A percentile compares a stretch with the other conserved stretches of the same genome.
These are phyloP conservation scores for Acanthamoeba culbertsoni DNA, from an alignment of 208 protist genomes.

Conservation along the genomic window DNA sequence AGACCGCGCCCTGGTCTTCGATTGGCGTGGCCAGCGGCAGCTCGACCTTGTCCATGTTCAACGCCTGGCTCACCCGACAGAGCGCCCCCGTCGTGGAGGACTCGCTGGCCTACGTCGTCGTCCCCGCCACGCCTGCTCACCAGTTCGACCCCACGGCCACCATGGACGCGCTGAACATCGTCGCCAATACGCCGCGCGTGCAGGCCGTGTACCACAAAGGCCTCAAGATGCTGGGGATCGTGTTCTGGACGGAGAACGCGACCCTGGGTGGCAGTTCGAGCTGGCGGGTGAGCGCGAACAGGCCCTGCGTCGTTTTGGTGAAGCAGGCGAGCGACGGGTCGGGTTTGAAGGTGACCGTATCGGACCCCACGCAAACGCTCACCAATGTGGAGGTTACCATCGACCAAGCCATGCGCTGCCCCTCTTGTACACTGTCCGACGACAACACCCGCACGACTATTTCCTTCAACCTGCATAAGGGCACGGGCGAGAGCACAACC, in stretches of 20 bases:
- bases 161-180: background rate
- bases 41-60: background rate
- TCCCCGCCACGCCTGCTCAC: background rate
- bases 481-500: too few relatives aligned
- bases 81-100: background rate
- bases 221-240: background rate
- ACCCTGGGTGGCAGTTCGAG: background rate
- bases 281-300: background rate
- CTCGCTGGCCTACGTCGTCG: conserved; percentile 24
- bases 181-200: background rate
- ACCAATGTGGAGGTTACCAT: background rate
- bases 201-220: background rate
- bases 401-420: background rate
- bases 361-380: background rate
- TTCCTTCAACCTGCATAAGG: background rate
- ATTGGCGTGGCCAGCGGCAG: background rate
- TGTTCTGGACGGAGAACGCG: background rate
- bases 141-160: background rate
- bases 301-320: background rate
- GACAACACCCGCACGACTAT: background rate
- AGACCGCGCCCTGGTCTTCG: background rate
- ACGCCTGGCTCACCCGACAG: background rate
- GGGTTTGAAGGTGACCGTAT: background rate
- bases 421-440: background rate
- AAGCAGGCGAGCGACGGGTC: background rate